Evolutionary conservation across 306 rosid genomes (phyloP), one percentile per base, ranked within the genome.

Genomic region (Macrotyloma uniflorum): DNA sequence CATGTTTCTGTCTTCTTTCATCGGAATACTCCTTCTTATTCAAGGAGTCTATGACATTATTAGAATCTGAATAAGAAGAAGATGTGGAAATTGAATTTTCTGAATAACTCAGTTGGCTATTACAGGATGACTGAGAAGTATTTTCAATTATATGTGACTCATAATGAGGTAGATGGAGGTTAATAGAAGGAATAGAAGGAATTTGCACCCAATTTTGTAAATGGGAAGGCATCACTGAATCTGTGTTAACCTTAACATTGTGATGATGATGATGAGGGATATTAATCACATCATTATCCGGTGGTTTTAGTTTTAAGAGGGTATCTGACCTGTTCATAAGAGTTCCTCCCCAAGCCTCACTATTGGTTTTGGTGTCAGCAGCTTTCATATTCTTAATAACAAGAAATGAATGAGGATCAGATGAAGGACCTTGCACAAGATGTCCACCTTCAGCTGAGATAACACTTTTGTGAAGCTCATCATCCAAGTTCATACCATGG

Each of bases 1-100:
- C 76, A 71, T 82, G 82, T 75, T 88, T 85, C 80, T 72, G 67
- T 77, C 62, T 19, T 78, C n/a, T n/a, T n/a, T 79, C 88, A 58
- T 88, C 85, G 0, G 85, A 83, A 35, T 58, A n/a, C 16, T 38
- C 72, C 30, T 77, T 85, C 83, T 72, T 67, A 26, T 72, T 81
- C 14, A 49, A 62, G 3, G 26, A 2, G 28, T 26, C 28, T 26
- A 26, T 66, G 40, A 24, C 42, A 4, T 53, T 22, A 32, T 79
- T 80, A 14, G 87, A 84, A 61, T 87, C 80, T 38, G 81, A 86
- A 61, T 82, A 80, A 4, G 91, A 47, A 24, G 62, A 40, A n/a
- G 69, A 77, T 50, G 53, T 46, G 47, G 91, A 33, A 74, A 76
- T 57, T 20, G 83, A 85, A 13, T 62, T 81, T 30, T 88, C 88